Evolutionary conservation across 2,329 filamentous ascomycete species (phyloP).

Genomic region (Hortaea sp.): DNA sequence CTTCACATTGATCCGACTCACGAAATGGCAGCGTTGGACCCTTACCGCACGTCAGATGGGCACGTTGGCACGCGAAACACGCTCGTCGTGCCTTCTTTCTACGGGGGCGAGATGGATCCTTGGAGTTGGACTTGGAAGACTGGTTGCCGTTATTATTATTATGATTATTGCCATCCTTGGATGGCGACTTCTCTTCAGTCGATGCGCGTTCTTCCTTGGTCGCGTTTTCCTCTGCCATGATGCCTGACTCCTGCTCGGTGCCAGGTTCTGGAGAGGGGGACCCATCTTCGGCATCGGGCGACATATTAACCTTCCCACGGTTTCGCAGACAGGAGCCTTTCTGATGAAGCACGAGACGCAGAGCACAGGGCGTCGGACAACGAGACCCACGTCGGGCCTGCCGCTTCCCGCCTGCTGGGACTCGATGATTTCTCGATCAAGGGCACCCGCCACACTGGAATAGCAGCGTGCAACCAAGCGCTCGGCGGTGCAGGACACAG

Average conservation of each 20-base stretch:
- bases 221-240: slow-evolving; percentile 33
- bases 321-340: slow-evolving; percentile 11
- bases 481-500: slow-evolving; percentile 1
- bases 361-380: slow-evolving; percentile 25
- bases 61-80: slow-evolving; percentile 93
- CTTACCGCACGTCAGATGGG: slow-evolving; percentile 97
- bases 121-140: slow-evolving; percentile 44
- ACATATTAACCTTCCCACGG: slow-evolving; percentile 34
- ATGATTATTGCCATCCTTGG: slow-evolving; percentile 21
- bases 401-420: slow-evolving; percentile 25
- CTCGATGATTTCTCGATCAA: slow-evolving; percentile 22
- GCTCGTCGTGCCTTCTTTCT: slow-evolving; percentile 93
- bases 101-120: slow-evolving; percentile 79
- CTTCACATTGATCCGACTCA: slow-evolving; percentile 6
- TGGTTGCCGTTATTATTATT: slow-evolving; percentile 21
- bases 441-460: slow-evolving; percentile 9
- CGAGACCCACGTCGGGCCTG: slow-evolving; percentile 32
- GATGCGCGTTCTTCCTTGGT: slow-evolving; percentile 26
- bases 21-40: background rate
- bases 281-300: slow-evolving; percentile 38
- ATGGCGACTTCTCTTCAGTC: slow-evolving; percentile 28
- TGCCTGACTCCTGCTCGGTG: slow-evolving; percentile 29
- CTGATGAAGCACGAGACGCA: slow-evolving; percentile 23
- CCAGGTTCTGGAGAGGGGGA: slow-evolving; percentile 39
- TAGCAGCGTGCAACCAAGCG: slow-evolving; percentile 2